Conservation (phyloP, 2,329 filamentous ascomycete species). For the Diaporthe velutina region DNA sequence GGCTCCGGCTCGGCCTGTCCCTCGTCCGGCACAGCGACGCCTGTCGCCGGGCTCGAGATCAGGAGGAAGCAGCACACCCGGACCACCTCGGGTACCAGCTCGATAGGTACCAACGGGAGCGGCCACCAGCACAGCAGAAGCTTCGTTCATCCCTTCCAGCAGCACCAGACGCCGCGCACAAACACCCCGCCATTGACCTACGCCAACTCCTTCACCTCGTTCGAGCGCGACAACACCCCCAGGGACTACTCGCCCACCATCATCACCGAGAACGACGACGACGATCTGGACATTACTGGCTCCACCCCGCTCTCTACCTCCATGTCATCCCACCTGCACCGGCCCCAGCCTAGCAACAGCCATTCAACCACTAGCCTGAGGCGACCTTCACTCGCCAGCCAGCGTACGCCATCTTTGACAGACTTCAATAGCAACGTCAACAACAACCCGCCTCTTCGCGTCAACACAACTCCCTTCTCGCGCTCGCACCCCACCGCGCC, state of each 20-base stretch:
- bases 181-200: constrained; percentile 72
- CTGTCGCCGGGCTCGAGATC: constrained; percentile 35
- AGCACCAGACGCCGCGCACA: constrained; percentile 73
- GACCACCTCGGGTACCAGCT: constrained; percentile 67
- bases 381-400: constrained; percentile 55
- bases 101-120: constrained; percentile 66
- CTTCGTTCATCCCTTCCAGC: constrained; percentile 75
- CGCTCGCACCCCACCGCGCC: constrained; percentile 44
- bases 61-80: constrained; percentile 64
- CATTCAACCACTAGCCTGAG: constrained; percentile 47
- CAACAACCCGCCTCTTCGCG: constrained; percentile 32
- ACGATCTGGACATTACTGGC: constrained; percentile 44
- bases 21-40: constrained; percentile 44
- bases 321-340: constrained; percentile 44
- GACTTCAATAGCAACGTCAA: constrained; percentile 36
- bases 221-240: constrained; percentile 54
- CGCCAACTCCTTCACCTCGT: constrained; percentile 66
- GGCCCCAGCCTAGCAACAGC: constrained; percentile 47
- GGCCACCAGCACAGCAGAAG: constrained; percentile 57
- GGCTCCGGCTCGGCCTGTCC: constrained; percentile 3
- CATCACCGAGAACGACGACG: constrained; percentile 66
- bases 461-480: constrained; percentile 39
- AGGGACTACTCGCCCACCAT: constrained; percentile 70
- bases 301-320: constrained; percentile 40
- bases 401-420: constrained; percentile 44